Conservation (phyloP, 1,284 basidiomycete genomes). For the Leccinum fuscescens region DNA sequence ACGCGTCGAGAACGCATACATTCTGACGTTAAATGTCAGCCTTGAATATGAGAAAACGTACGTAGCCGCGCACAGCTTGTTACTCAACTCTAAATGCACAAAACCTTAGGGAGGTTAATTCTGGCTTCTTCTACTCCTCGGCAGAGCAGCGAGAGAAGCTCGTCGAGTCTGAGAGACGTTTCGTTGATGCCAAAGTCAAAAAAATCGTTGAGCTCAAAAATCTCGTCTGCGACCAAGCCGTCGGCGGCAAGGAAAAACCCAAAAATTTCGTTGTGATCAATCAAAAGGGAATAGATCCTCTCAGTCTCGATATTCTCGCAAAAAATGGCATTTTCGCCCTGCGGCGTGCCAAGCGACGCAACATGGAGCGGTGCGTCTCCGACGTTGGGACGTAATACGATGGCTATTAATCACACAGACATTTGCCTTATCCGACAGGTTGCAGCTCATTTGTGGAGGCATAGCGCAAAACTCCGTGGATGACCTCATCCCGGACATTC, state of each 20-base stretch:
- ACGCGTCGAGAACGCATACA: conserved; percentile 94
- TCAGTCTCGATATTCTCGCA: conserved; percentile 93
- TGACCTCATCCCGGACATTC: conserved; percentile 86
- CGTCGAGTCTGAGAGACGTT: conserved; percentile 93
- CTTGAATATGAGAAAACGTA: conserved; percentile 99
- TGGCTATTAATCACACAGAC: conserved; percentile 15
- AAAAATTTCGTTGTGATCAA: conserved; percentile 97
- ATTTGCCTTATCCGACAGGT: conserved; percentile 40
- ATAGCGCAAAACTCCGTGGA: conserved; percentile 97
- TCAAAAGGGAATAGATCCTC: conserved; percentile 99
- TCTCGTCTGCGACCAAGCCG: conserved; percentile 89
- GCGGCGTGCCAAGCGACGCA: conserved; percentile 93
- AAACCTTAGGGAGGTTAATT: conserved; percentile 89
- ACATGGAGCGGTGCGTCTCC: conserved; percentile 83
- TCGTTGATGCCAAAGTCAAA: conserved; percentile 92
- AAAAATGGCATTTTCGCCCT: conserved; percentile 97
- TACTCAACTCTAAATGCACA: conserved; percentile 23
- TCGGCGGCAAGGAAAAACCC: conserved; percentile 74
- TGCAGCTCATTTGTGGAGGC: conserved; percentile 94
- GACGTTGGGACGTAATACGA: conserved; percentile 28
- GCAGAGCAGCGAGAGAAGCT: conserved; percentile 99
- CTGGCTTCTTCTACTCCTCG: conserved; percentile 98
- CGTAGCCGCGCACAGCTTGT: conserved; percentile 36
- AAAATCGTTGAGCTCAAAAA: conserved; percentile 99
- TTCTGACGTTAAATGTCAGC: conserved; percentile 96